phyloP scores from a whole-genome alignment of 495 filamentous ascomycete genomes.

The Cladorrhinum samala region DNA sequence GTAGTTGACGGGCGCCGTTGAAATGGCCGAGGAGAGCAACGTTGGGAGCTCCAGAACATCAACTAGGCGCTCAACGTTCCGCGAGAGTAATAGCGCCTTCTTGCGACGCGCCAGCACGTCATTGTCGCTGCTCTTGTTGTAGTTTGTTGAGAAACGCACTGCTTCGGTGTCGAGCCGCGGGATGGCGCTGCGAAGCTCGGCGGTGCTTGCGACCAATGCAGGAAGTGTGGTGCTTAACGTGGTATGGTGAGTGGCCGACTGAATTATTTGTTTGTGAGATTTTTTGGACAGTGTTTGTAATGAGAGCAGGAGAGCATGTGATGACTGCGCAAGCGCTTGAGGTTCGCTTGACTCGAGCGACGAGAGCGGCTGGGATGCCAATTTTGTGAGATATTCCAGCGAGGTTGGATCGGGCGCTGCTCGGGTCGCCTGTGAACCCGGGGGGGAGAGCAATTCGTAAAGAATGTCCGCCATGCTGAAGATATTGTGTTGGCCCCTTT shows the following conservation, averaged over 20 bases:
- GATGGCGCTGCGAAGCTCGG: slow-evolving; percentile 61
- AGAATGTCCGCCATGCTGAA: slow-evolving; percentile 29
- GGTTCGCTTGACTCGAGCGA: slow-evolving; percentile 69
- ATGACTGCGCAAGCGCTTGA: slow-evolving; percentile 70
- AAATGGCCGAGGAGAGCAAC: slow-evolving; percentile 60
- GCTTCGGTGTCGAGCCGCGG: slow-evolving; percentile 76
- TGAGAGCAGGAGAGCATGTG: slow-evolving; percentile 76
- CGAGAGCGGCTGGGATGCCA: slow-evolving; percentile 72
- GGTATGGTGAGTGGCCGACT: slow-evolving; percentile 69
- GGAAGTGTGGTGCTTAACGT: slow-evolving; percentile 63
- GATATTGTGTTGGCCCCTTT: too few relatives aligned
- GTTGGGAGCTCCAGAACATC: slow-evolving; percentile 91
- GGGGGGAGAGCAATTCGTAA: slow-evolving; percentile 25
- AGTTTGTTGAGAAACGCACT: slow-evolving; percentile 73
- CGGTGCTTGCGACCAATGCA: slow-evolving; percentile 55
- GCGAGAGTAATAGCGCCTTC: slow-evolving; percentile 75
- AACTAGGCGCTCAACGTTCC: slow-evolving; percentile 82
- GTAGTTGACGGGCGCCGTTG: slow-evolving; percentile 56
- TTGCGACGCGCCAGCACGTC: slow-evolving; percentile 67
- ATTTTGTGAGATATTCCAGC: slow-evolving; percentile 69
- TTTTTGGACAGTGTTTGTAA: slow-evolving; percentile 85
- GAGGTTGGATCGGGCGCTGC: slow-evolving; percentile 59
- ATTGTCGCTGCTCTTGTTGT: slow-evolving; percentile 65
- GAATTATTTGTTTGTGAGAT: slow-evolving; percentile 83
- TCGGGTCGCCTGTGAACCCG: slow-evolving; percentile 12